phyloP scores from a whole-genome alignment of 306 rosid genomes.

The Herpetospermum pedunculosum region DNA sequence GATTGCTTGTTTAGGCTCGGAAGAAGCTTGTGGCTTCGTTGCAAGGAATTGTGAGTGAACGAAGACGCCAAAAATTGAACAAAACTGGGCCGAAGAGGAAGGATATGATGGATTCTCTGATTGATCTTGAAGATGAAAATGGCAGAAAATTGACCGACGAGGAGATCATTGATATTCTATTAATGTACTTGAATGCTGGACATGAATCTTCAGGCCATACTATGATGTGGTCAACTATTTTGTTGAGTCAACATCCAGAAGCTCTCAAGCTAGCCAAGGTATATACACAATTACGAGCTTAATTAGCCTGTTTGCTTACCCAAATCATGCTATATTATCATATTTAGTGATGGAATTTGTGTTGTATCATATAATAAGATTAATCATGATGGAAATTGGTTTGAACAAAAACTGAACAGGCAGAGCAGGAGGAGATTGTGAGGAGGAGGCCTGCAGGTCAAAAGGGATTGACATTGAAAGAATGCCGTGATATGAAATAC shows the following conservation, averaged over 20 bases:
- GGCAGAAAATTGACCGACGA: conserved; percentile 44
- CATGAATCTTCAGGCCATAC: conserved; percentile 80
- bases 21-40: conserved; percentile 36
- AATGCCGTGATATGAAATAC: conserved; percentile 47
- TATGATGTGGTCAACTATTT: conserved; percentile 54
- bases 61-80: conserved; percentile 17
- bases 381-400: neutral
- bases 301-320: neutral
- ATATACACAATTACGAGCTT: neutral
- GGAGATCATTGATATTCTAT: conserved; percentile 52
- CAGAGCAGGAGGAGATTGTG: conserved; percentile 48
- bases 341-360: neutral
- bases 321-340: neutral
- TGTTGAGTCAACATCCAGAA: conserved; percentile 39
- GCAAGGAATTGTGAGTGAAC: conserved; percentile 30
- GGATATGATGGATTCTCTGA: conserved; percentile 46
- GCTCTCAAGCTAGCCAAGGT: conserved; percentile 47
- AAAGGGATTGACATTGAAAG: conserved; percentile 30
- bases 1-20: conserved; percentile 35
- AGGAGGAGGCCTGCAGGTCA: conserved; percentile 31
- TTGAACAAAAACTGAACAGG: no score
- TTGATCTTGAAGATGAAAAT: conserved; percentile 55
- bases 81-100: conserved; percentile 13
- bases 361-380: neutral
- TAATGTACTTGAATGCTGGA: conserved; percentile 69